These are phyloP conservation scores for Lycium barbarum DNA, from an alignment of 257 asterid genomes.

Conservation along the genomic window DNA sequence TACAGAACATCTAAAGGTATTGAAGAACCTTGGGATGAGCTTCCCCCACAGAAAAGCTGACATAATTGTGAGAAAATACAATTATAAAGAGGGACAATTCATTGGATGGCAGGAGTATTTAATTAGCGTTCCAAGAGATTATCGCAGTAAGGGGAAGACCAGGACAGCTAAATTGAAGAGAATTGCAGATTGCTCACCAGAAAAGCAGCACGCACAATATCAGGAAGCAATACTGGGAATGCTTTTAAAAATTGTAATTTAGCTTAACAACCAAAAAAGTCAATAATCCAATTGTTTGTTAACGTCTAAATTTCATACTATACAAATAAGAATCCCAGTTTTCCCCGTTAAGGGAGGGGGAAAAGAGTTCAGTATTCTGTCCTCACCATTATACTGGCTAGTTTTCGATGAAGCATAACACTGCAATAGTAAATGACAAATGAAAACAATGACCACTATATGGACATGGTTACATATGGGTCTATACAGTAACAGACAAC, in stretches of 20 bases:
- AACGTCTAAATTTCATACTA: not conserved
- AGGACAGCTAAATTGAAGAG: not conserved
- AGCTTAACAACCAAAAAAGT: not conserved
- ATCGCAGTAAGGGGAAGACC: slow-evolving; percentile 1
- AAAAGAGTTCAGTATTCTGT: not conserved
- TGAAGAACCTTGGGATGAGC: slow-evolving; percentile 18
- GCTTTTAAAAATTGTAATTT: slow-evolving; percentile 7
- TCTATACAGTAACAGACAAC: slow-evolving; percentile 1
- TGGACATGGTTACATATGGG: not conserved
- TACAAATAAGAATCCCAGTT: not conserved
- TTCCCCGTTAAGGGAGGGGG: not conserved
- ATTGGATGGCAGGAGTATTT: slow-evolving; percentile 7
- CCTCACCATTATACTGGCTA: slow-evolving; percentile 9
- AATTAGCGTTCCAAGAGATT: not conserved
- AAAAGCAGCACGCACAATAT: not conserved
- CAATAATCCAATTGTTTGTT: slow-evolving; percentile 5
- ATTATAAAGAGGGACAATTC: not conserved
- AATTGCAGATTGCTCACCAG: slow-evolving; percentile 18
- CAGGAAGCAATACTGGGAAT: slow-evolving; percentile 11
- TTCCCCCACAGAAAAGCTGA: not conserved
- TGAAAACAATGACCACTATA: not conserved
- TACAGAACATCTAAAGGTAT: slow-evolving; percentile 1
- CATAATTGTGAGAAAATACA: not conserved
- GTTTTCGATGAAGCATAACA: not conserved
- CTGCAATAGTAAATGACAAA: not conserved